These are phyloP conservation scores for Linderina pennispora DNA, from an alignment of 192 early-diverging fungal genomes.

Conservation along the genomic window DNA sequence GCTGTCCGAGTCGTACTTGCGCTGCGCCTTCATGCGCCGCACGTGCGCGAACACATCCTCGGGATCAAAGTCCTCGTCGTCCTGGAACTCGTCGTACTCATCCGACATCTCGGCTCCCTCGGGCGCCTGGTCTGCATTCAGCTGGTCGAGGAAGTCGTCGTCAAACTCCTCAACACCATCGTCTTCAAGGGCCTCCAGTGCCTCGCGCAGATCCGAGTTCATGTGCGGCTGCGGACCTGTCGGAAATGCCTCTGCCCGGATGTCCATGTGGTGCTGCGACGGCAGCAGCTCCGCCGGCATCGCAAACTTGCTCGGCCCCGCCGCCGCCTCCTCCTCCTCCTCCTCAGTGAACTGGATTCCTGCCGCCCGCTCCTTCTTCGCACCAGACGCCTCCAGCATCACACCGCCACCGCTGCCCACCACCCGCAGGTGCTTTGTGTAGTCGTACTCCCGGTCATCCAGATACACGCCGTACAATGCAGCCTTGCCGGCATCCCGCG, in stretches of 20 bases:
- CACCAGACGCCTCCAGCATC: slow-evolving; percentile 55
- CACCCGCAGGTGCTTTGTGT: slow-evolving; percentile 82
- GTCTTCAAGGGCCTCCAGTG: slow-evolving; percentile 87
- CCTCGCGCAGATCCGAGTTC: slow-evolving; percentile 78
- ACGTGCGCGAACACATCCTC: slow-evolving; percentile 42
- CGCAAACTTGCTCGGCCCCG: slow-evolving; percentile 28
- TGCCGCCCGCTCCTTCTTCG: slow-evolving; percentile 50
- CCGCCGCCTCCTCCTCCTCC: slow-evolving; percentile 17
- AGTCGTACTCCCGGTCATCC: slow-evolving; percentile 90
- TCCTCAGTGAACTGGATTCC: slow-evolving; percentile 27
- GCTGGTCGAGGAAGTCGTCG: slow-evolving; percentile 75
- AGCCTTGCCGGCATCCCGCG: slow-evolving; percentile 57
- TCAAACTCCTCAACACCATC: slow-evolving; percentile 76
- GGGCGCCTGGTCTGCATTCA: slow-evolving; percentile 65
- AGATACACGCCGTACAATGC: slow-evolving; percentile 88
- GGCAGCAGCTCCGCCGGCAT: slow-evolving; percentile 74
- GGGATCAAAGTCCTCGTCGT: slow-evolving; percentile 35
- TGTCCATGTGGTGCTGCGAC: slow-evolving; percentile 63
- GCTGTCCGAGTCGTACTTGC: slow-evolving; percentile 43
- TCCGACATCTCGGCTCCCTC: slow-evolving; percentile 55
- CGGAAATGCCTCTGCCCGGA: slow-evolving; percentile 62
- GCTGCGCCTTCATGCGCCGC: slow-evolving; percentile 38
- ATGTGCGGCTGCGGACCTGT: slow-evolving; percentile 65
- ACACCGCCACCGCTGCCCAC: slow-evolving; percentile 77
- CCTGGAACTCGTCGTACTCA: slow-evolving; percentile 24